Base-by-base conservation (phyloP, 1,284 basidiomycete genomes). In the Schizophyllum commune region DNA sequence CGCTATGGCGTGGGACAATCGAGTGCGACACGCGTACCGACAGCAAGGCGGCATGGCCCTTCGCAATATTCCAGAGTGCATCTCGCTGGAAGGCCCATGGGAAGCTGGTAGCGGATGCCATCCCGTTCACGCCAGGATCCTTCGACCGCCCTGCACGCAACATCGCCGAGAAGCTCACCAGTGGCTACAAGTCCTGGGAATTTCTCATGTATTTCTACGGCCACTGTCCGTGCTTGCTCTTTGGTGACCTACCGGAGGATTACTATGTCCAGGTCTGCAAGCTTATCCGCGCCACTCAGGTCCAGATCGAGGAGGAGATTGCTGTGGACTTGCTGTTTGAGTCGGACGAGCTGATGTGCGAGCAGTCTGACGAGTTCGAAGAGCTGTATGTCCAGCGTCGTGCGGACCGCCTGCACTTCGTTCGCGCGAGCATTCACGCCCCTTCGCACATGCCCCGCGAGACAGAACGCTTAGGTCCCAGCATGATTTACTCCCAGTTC, bases 1-100 rank as follows among this genome's bases (percentile, higher is more conserved):
- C 53, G 0, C 66, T 76, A 1, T 72, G 71, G 67, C 56, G 68
- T 1, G 73, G 70, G 0, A 66, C 63, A 0, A 56, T 73, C 1
- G 55, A 67, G 0, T 68, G 65, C n/a, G 62, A 59, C 0, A n/a
- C n/a, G n/a, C 11, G 22, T 1, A 56, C 61, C 2, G 66, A 70
- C 61, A 64, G 20, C 74, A 69, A 51, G 47, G 47, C 11, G 11
- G n/a, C 47, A 11, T 51, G 47, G 47, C 11, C n/a, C 11, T 51
- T 11, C 69, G 67, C 63, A 1, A 51, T 64, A 0, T 62, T 73
- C 1, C 20, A 55, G 3, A 60, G 27, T 1, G 57, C 58, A 4
- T 15, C 55, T 51, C 11, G n/a, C 1, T 69, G 66, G 66, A 58
- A 60, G 47, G 57, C 52, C 4, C 68, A 71, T 60, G 69, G 70